A percentile compares a stretch with the other conserved stretches of the same genome.
These are phyloP conservation scores for Metarhizium guizhouense DNA, from an alignment of 2,329 filamentous ascomycete species.

Conservation along the genomic window DNA sequence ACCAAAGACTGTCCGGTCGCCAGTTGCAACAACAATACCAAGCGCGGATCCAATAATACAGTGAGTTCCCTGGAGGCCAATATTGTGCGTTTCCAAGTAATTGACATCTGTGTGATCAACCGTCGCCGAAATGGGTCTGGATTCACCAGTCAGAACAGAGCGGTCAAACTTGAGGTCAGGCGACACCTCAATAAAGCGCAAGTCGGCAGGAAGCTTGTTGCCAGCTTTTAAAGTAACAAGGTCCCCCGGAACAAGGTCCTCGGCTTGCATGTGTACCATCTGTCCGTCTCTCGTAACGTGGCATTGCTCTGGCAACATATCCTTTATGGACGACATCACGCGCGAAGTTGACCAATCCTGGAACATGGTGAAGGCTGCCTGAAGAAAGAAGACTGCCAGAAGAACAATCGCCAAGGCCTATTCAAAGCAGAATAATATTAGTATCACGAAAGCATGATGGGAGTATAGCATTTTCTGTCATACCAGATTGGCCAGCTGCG, in stretches of 20 bases:
- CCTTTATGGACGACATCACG: constrained; percentile 73
- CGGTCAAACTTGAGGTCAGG: constrained; percentile 65
- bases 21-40: constrained; percentile 63
- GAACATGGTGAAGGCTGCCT: constrained; percentile 61
- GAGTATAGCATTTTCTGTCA: not conserved
- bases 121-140: constrained; percentile 52
- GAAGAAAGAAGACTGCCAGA: constrained; percentile 58
- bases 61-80: constrained; percentile 72
- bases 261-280: constrained; percentile 38
- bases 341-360: constrained; percentile 69
- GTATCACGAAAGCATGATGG: not conserved
- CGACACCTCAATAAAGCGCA: constrained; percentile 60
- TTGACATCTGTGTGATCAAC: constrained; percentile 62
- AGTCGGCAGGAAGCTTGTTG: constrained; percentile 65
- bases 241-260: constrained; percentile 64
- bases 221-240: constrained; percentile 59
- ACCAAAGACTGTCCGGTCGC: constrained; percentile 66
- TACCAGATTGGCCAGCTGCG: constrained; percentile 54
- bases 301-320: constrained; percentile 69
- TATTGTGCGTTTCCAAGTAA: constrained; percentile 68
- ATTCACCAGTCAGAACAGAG: constrained; percentile 63
- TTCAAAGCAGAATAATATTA: not conserved
- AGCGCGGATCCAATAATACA: constrained; percentile 60
- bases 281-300: constrained; percentile 52
- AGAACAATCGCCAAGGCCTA: constrained; percentile 64